Evolutionary conservation across 2,329 filamentous ascomycete genomes (phyloP).

Genomic region (Drechslerella coelobrocha): DNA sequence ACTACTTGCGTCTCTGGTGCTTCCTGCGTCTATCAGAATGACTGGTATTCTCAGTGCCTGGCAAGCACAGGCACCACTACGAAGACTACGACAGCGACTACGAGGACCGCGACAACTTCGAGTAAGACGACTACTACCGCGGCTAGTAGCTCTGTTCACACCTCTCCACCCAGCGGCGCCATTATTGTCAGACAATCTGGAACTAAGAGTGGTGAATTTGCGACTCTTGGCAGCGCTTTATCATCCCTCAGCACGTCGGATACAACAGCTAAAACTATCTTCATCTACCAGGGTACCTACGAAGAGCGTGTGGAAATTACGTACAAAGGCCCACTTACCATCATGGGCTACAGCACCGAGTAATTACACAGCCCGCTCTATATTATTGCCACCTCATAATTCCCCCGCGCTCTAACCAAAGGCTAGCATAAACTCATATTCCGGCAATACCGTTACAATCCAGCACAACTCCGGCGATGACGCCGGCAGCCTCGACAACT

Average conservation of each 20-base stretch:
- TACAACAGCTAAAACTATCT: slow-evolving; percentile 53
- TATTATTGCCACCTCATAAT: neutral
- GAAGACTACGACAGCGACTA: neutral
- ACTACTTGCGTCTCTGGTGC: slow-evolving; percentile 20
- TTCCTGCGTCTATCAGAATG: slow-evolving; percentile 14
- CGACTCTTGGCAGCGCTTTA: slow-evolving; percentile 4
- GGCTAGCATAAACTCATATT: slow-evolving; percentile 53
- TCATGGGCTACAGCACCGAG: slow-evolving; percentile 57
- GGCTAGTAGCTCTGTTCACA: slow-evolving; percentile 1
- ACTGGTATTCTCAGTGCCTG: slow-evolving; percentile 16
- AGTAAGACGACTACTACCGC: slow-evolving; percentile 10
- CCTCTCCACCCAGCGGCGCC: slow-evolving; percentile 18
- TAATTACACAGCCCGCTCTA: slow-evolving; percentile 24
- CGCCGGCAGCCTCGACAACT: slow-evolving; percentile 56
- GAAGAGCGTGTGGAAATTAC: slow-evolving; percentile 56
- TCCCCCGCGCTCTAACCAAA: neutral
- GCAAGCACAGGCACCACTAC: slow-evolving; percentile 1
- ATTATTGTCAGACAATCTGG: slow-evolving; percentile 20
- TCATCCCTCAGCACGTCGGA: slow-evolving; percentile 8
- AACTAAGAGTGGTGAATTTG: slow-evolving; percentile 15
- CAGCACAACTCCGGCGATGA: slow-evolving; percentile 56
- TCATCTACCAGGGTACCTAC: slow-evolving; percentile 57
- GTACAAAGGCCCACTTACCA: slow-evolving; percentile 55
- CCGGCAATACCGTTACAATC: slow-evolving; percentile 57
- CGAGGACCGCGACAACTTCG: slow-evolving; percentile 2